phyloP scores from a whole-genome alignment of 805 yeast genomes.

The Ogataea minuta region DNA sequence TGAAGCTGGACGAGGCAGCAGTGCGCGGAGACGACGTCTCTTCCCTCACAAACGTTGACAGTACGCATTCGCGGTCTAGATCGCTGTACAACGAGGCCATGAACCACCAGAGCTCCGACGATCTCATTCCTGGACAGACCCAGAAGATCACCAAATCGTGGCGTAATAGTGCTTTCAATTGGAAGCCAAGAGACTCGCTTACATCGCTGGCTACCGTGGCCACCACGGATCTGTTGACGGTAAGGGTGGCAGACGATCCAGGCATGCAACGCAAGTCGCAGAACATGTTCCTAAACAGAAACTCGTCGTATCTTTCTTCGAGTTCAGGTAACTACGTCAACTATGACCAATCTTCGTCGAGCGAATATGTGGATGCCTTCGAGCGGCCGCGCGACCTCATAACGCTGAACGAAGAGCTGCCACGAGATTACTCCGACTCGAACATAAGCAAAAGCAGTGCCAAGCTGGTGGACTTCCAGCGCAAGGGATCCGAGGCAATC shows the following conservation, averaged over 20 bases:
- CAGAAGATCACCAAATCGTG: constrained; percentile 53
- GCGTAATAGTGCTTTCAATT: constrained; percentile 46
- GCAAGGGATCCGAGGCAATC: constrained; percentile 43
- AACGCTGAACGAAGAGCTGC: constrained; percentile 16
- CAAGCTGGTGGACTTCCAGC: constrained; percentile 47
- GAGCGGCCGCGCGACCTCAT: constrained; percentile 12
- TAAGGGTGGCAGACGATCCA: constrained; percentile 67
- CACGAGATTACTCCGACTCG: constrained; percentile 15
- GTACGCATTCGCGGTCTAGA: constrained; percentile 30
- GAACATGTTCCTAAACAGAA: constrained; percentile 31
- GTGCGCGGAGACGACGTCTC: constrained; percentile 39
- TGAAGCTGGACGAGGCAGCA: constrained; percentile 46
- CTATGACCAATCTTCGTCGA: constrained; percentile 13
- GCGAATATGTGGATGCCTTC: constrained; percentile 15
- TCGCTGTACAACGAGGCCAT: constrained; percentile 39
- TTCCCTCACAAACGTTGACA: constrained; percentile 54
- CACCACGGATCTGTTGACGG: constrained; percentile 78
- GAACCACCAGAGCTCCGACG: constrained; percentile 40
- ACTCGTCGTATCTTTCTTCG: constrained; percentile 16
- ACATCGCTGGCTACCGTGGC: constrained; percentile 80
- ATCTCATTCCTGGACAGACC: constrained; percentile 30
- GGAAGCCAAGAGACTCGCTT: constrained; percentile 60
- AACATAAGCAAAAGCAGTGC: constrained; percentile 29
- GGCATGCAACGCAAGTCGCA: constrained; percentile 39
- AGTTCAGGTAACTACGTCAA: constrained; percentile 17